Evolutionary conservation across 2,329 filamentous ascomycete genomes (phyloP).

Genomic region (Diaporthe sp.): DNA sequence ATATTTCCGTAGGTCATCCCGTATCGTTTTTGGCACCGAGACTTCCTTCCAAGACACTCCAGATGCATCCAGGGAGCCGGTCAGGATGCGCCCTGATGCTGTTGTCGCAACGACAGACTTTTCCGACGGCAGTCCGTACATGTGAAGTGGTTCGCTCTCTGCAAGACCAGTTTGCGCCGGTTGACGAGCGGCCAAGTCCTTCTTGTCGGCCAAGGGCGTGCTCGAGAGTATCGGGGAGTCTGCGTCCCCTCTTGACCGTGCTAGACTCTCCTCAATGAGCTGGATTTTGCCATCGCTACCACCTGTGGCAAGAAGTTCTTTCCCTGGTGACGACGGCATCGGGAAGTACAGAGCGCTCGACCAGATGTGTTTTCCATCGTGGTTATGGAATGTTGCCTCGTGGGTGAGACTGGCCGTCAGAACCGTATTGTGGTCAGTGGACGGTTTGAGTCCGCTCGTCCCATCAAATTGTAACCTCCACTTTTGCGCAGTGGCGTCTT

Average conservation of each 20-base stretch:
- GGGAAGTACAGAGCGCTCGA: constrained; percentile 66
- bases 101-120: constrained; percentile 69
- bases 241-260: constrained; percentile 23
- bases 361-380: constrained; percentile 94
- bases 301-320: constrained; percentile 74
- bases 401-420: constrained; percentile 60
- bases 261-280: constrained; percentile 53
- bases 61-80: constrained; percentile 54
- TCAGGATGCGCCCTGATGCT: constrained; percentile 71
- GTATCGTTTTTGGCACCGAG: constrained; percentile 50
- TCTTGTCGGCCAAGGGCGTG: neutral
- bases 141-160: constrained; percentile 44
- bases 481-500: constrained; percentile 82
- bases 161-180: neutral
- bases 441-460: constrained; percentile 14
- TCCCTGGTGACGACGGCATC: constrained; percentile 45
- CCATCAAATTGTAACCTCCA: constrained; percentile 72
- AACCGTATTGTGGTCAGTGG: constrained; percentile 22
- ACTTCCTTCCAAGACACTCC: constrained; percentile 61
- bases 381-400: constrained; percentile 71
- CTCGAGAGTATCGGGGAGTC: constrained; percentile 3
- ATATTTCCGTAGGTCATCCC: constrained; percentile 59
- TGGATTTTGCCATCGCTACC: constrained; percentile 84
- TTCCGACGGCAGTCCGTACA: constrained; percentile 74
- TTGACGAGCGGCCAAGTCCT: neutral